Evolutionary conservation across 192 early-diverging fungal species (phyloP).

Genomic region (Helicostylum pulchrum): DNA sequence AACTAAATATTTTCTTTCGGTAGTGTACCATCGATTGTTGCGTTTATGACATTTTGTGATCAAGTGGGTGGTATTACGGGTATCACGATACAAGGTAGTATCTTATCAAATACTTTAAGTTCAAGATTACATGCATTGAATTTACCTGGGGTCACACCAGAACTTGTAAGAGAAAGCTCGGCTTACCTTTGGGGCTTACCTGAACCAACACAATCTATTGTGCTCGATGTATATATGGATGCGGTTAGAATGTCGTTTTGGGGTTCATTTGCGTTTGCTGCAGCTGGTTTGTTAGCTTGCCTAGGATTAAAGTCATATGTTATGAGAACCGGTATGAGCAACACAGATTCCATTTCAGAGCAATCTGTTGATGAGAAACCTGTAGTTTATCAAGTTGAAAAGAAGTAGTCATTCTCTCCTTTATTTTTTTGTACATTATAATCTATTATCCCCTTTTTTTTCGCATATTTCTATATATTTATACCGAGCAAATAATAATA

Average conservation of each 20-base stretch:
- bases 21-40: constrained; percentile 31
- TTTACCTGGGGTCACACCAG: constrained; percentile 15
- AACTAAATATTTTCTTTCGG: too few species aligned
- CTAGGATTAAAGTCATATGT: constrained; percentile 26
- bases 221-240: constrained; percentile 26
- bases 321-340: constrained; percentile 17
- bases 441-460: too few species aligned
- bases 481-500: too few species aligned
- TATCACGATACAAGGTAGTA: constrained; percentile 57
- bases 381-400: too few species aligned
- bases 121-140: constrained; percentile 17
- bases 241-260: constrained; percentile 25
- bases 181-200: constrained; percentile 20
- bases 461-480: too few species aligned
- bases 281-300: constrained; percentile 16
- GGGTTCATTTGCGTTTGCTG: constrained; percentile 24
- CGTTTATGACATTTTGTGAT: constrained; percentile 36
- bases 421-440: too few species aligned
- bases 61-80: constrained; percentile 41
- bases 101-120: constrained; percentile 57
- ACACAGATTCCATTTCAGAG: too few species aligned
- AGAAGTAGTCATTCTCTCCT: too few species aligned
- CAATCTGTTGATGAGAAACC: too few species aligned
- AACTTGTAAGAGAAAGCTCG: constrained; percentile 26
- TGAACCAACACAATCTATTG: constrained; percentile 8